Percentiles rank a stretch among this genome's conserved stretches.
phyloP scores from a whole-genome alignment of 2,329 filamentous ascomycete genomes.

The Colletotrichum cuscutae region DNA sequence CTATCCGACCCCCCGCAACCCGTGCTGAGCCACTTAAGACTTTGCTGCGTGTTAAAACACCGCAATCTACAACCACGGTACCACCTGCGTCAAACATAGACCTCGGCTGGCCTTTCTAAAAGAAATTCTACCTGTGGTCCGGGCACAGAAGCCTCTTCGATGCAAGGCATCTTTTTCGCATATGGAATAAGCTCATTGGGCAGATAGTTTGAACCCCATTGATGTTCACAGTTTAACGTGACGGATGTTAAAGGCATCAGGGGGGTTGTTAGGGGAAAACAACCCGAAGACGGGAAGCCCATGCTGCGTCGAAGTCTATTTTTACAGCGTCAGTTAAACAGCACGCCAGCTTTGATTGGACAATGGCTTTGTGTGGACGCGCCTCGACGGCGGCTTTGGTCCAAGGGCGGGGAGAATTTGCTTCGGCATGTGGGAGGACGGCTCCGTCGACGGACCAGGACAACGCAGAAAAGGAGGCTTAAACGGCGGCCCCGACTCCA shows the following conservation, averaged over 20 bases:
- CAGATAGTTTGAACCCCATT: background rate
- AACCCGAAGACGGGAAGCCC: background rate
- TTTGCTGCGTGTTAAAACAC: background rate
- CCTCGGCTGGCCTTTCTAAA: background rate
- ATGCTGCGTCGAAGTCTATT: background rate
- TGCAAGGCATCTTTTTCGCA: background rate
- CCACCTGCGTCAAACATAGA: background rate
- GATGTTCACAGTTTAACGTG: background rate
- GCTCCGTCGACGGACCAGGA: background rate
- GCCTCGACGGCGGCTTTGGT: background rate
- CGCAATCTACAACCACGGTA: background rate
- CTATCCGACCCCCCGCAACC: background rate
- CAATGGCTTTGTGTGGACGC: background rate
- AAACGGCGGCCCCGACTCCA: slow-evolving; percentile 11
- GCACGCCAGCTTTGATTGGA: background rate
- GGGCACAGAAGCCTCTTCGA: background rate
- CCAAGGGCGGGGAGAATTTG: background rate
- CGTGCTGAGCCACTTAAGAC: background rate
- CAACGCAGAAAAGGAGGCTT: slow-evolving; percentile 22
- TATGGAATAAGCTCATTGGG: background rate
- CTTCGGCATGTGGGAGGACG: slow-evolving; percentile 26
- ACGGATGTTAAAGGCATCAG: background rate
- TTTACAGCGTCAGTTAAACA: slow-evolving; percentile 9
- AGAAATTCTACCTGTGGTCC: background rate
- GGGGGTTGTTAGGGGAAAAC: background rate